Evolutionary conservation across 257 asterid genomes (phyloP), one percentile per base, ranked within the genome.

Genomic region (Dorcoceras hygrometricum): DNA sequence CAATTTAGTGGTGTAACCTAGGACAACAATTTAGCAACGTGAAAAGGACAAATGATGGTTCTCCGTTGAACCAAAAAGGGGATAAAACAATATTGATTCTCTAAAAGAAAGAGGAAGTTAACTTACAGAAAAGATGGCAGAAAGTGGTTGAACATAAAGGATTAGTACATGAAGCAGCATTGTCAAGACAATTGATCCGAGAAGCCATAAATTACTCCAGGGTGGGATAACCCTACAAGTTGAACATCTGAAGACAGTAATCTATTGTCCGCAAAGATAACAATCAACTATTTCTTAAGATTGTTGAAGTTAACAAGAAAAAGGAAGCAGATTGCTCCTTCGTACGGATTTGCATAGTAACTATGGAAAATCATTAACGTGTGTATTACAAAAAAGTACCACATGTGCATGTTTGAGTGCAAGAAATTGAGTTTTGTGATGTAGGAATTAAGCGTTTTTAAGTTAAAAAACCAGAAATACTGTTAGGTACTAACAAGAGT

Each of bases 181-280:
- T 57, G 97, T 94, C 59, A 94, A 81, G 71, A 83, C 71, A 74
- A 94, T 94, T 6, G 99, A 94, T 66, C 83, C 96, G 76, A 90
- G 96, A 66, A 94, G 97, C 96, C 99, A 94, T 73, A 85, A 69
- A 79, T 94, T 94, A 80, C 99, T 94, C 99, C 99, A 94, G 6
- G 97, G 97, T 29, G 89, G 97, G 69, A 94, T 84, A 74, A 86
- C 91, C 62, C 97, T 93, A 62, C 14, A 73, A 64, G 62, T 79
- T 55, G 69, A 57, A 55, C 54, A 69, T 4, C 29, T 23, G 55
- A 65, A 68, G 26, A 78, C 6, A 1, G 9, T 22, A 14, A 32
- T 53, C 54, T 64, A 63, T 25, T 57, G 71, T 46, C 23, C 8
- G 20, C 25, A 29, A 56, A 20, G 55, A 26, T 54, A 66, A 46